phyloP scores from a whole-genome alignment of 129 eudicot species.

The Erigeron canadensis region DNA sequence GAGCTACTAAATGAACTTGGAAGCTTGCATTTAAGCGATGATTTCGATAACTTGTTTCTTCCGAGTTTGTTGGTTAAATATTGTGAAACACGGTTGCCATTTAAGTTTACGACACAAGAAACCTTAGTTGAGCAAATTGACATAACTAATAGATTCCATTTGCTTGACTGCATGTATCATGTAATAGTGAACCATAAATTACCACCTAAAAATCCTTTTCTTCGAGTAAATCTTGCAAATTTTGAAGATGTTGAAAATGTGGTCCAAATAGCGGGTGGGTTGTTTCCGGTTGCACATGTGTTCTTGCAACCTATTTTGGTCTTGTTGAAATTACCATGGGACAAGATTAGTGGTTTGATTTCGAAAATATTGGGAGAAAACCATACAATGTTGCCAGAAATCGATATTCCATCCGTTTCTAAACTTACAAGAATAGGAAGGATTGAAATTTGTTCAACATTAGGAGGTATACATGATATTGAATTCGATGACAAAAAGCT shows the following conservation, averaged over 20 bases:
- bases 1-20: constrained; percentile 21
- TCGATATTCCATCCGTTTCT: constrained; percentile 27
- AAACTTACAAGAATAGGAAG: constrained; percentile 24
- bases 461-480: constrained; percentile 31
- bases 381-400: constrained; percentile 6
- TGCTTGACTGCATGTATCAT: constrained; percentile 30
- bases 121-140: background rate
- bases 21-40: background rate
- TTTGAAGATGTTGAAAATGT: constrained; percentile 11
- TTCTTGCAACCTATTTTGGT: constrained; percentile 15
- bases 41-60: constrained; percentile 7
- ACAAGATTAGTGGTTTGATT: constrained; percentile 16
- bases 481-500: constrained; percentile 20
- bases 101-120: constrained; percentile 17
- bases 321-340: constrained; percentile 28
- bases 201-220: constrained; percentile 9
- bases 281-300: constrained; percentile 15
- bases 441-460: constrained; percentile 21
- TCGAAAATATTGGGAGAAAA: constrained; percentile 18
- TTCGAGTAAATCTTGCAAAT: constrained; percentile 5
- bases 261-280: constrained; percentile 21
- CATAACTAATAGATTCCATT: constrained; percentile 9
- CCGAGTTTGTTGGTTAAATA: constrained; percentile 11
- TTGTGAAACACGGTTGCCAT: constrained; percentile 34
- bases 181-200: constrained; percentile 20